phyloP scores from a whole-genome alignment of 2,329 filamentous ascomycete species.

The Monosporascus sp. region DNA sequence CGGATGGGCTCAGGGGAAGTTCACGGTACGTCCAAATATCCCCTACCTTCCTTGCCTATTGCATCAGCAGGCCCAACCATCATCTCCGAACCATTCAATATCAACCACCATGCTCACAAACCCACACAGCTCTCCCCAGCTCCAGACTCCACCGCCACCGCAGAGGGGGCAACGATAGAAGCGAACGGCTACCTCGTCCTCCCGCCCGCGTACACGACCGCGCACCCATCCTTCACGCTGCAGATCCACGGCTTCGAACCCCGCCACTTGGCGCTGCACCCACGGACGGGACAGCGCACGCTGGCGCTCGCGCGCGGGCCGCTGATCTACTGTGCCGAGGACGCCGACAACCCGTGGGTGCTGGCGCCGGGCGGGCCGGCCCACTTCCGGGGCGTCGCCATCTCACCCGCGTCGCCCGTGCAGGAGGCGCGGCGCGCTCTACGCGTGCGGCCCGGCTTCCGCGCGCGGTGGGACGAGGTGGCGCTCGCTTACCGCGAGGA shows the following conservation, averaged over 20 bases:
- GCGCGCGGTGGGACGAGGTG: slow-evolving; percentile 13
- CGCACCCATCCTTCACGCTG: slow-evolving; percentile 38
- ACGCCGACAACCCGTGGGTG: slow-evolving; percentile 51
- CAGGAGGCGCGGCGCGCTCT: slow-evolving; percentile 15
- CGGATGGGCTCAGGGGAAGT: slow-evolving; percentile 37
- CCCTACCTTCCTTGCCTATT: slow-evolving; percentile 4
- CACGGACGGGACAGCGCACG: slow-evolving; percentile 50
- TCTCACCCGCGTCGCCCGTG: slow-evolving; percentile 14
- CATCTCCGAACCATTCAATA: background rate
- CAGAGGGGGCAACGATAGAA: too few species aligned
- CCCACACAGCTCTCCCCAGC: slow-evolving; percentile 29
- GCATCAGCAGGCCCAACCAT: slow-evolving; percentile 5
- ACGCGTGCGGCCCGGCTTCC: background rate
- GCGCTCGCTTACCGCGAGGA: slow-evolving; percentile 23
- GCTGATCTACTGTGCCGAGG: slow-evolving; percentile 56
- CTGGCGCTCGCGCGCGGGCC: slow-evolving; percentile 51
- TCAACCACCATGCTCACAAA: background rate
- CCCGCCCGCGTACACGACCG: slow-evolving; percentile 31
- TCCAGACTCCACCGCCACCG: slow-evolving; percentile 10
- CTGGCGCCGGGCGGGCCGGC: slow-evolving; percentile 22
- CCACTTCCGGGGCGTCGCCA: slow-evolving; percentile 45
- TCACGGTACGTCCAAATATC: slow-evolving; percentile 16
- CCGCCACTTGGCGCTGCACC: slow-evolving; percentile 46
- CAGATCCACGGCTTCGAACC: slow-evolving; percentile 39
- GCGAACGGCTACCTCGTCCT: slow-evolving; percentile 45